Conservation (phyloP, 2,329 filamentous ascomycete species). For the Dendryphion nanum region DNA sequence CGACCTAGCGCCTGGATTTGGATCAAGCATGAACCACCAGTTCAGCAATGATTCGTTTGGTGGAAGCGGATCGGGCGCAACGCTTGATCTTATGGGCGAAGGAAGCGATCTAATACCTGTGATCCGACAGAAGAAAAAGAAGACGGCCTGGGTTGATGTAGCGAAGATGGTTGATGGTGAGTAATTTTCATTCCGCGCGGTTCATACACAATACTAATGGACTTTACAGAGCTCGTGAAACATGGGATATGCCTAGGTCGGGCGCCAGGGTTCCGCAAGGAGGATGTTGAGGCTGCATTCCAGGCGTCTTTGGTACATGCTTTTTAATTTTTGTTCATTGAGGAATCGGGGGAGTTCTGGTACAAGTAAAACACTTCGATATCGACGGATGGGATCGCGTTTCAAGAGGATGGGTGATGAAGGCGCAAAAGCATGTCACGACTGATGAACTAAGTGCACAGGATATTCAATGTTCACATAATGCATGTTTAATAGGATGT, state of each 20-base stretch:
- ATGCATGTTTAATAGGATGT: too few species aligned
- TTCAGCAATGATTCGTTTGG: constrained; percentile 4
- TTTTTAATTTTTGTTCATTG: too few species aligned
- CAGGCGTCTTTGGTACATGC: constrained; percentile 30
- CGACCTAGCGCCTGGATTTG: constrained; percentile 32
- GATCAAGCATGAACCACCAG: too few species aligned
- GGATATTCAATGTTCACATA: too few species aligned
- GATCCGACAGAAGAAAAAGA: constrained; percentile 31
- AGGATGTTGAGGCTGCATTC: constrained; percentile 45
- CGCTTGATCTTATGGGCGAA: constrained; percentile 18
- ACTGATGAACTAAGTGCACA: too few species aligned
- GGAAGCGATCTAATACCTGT: constrained; percentile 12
- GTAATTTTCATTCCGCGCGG: constrained; percentile 11
- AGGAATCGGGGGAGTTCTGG: too few species aligned
- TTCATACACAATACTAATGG: constrained; percentile 14
- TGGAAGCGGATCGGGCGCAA: constrained; percentile 5
- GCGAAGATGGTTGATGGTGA: constrained; percentile 44
- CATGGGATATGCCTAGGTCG: constrained; percentile 45
- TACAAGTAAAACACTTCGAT: too few species aligned
- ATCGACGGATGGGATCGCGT: too few species aligned
- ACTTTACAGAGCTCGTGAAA: constrained; percentile 31
- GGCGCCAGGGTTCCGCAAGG: constrained; percentile 43
- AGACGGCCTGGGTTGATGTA: constrained; percentile 44
- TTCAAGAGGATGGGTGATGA: too few species aligned
- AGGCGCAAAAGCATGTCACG: too few species aligned